Conservation (phyloP, 768 basidiomycete genomes). For the Kwoniella mangroviensis region DNA sequence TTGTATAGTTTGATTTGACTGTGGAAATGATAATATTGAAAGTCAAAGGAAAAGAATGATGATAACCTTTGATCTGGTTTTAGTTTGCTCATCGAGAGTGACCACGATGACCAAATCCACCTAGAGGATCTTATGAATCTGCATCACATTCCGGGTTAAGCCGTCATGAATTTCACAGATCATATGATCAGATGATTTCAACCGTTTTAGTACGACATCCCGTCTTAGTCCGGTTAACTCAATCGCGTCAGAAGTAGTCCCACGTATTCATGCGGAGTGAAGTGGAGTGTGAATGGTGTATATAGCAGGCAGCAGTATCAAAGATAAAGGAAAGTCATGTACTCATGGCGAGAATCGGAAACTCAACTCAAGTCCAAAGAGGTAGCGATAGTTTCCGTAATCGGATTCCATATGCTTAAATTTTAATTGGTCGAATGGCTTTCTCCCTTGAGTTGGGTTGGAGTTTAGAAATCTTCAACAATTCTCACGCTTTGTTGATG, state of each 20-base stretch:
- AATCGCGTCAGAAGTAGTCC: background rate
- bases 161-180: background rate
- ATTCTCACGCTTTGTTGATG: background rate
- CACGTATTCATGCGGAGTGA: background rate
- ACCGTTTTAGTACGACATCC: background rate
- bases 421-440: background rate
- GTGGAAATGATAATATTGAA: background rate
- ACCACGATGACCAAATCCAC: background rate
- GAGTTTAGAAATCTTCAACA: background rate
- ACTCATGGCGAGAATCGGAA: background rate
- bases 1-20: background rate
- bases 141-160: background rate
- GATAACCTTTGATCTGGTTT: no score
- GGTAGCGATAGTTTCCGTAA: background rate
- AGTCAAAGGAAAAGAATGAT: background rate
- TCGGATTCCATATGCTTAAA: background rate
- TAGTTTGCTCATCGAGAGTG: no score
- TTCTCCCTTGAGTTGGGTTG: background rate
- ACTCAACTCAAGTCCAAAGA: background rate
- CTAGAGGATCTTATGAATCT: background rate
- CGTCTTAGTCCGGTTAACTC: constrained; percentile 4
- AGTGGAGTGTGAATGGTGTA: background rate
- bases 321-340: background rate
- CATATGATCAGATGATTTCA: background rate
- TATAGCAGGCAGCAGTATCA: background rate